A percentile compares a stretch with the other conserved stretches of the same genome.
These are phyloP conservation scores for Botrytis pseudocinerea DNA, from an alignment of 2,329 filamentous ascomycete species.

Conservation along the genomic window DNA sequence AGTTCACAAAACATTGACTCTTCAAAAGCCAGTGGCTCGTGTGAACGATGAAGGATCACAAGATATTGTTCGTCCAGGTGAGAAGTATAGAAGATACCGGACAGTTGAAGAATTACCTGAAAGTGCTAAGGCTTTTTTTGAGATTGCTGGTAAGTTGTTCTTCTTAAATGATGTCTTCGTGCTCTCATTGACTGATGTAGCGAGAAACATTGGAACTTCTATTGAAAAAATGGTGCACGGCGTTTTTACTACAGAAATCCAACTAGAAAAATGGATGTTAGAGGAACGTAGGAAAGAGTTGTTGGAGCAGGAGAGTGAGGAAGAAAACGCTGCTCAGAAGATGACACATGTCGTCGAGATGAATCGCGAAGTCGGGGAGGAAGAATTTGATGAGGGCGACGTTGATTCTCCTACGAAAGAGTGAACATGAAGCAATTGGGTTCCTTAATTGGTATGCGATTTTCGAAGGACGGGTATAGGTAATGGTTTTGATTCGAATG, in stretches of 20 bases:
- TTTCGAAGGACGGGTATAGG: not conserved
- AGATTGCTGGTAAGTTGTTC: slow-evolving; percentile 43
- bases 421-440: not conserved
- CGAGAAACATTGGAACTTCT: slow-evolving; percentile 34
- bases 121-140: slow-evolving; percentile 46
- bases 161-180: not conserved
- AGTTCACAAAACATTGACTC: slow-evolving; percentile 33
- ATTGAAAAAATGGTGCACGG: slow-evolving; percentile 33
- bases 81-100: slow-evolving; percentile 43
- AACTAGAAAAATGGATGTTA: slow-evolving; percentile 36
- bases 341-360: not conserved
- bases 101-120: slow-evolving; percentile 47
- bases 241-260: slow-evolving; percentile 38
- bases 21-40: slow-evolving; percentile 36
- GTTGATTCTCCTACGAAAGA: not conserved
- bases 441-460: not conserved
- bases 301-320: slow-evolving; percentile 1
- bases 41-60: slow-evolving; percentile 27
- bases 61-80: slow-evolving; percentile 39
- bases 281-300: slow-evolving; percentile 31
- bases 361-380: not conserved
- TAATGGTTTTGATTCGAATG: not conserved
- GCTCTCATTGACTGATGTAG: slow-evolving; percentile 28
- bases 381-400: not conserved
- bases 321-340: not conserved